Conservation (phyloP, 495 filamentous ascomycete genomes). For the Hyphodiscus hymeniophilus region DNA sequence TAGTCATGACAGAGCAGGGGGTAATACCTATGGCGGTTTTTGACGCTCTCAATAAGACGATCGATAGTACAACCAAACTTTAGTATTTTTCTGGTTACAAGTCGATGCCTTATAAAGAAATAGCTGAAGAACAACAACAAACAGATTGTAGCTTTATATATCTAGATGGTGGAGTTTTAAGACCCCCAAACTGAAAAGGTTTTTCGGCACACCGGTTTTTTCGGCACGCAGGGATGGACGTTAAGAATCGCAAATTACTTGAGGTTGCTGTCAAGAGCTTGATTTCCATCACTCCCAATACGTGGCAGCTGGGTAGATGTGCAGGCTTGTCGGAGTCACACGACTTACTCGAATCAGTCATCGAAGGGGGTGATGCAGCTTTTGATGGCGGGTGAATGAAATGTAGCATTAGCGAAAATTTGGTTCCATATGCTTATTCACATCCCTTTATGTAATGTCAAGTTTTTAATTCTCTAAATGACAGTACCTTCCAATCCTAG, state of each 20-base stretch:
- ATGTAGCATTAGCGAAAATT: too few relatives aligned
- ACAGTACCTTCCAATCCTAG: too few relatives aligned
- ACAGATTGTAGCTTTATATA: not conserved
- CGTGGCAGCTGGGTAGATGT: too few relatives aligned
- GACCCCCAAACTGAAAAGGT: not conserved
- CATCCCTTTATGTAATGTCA: not conserved
- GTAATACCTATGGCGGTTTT: not conserved
- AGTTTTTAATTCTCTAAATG: not conserved
- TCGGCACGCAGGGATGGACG: not conserved
- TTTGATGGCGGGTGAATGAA: too few relatives aligned
- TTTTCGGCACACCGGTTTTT: not conserved
- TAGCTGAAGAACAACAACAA: not conserved
- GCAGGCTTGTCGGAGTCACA: too few relatives aligned
- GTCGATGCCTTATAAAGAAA: not conserved
- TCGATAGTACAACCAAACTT: not conserved
- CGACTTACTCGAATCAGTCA: too few relatives aligned
- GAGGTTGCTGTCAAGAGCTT: too few relatives aligned
- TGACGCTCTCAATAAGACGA: not conserved
- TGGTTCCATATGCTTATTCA: too few relatives aligned
- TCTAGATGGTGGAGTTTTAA: not conserved
- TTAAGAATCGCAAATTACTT: too few relatives aligned
- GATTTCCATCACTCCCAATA: too few relatives aligned
- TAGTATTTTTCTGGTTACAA: not conserved
- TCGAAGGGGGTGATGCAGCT: too few relatives aligned
- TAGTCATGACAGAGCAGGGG: not conserved